Evolutionary conservation across 179 eudicot species (phyloP).

Genomic region (Patellifolia procumbens): DNA sequence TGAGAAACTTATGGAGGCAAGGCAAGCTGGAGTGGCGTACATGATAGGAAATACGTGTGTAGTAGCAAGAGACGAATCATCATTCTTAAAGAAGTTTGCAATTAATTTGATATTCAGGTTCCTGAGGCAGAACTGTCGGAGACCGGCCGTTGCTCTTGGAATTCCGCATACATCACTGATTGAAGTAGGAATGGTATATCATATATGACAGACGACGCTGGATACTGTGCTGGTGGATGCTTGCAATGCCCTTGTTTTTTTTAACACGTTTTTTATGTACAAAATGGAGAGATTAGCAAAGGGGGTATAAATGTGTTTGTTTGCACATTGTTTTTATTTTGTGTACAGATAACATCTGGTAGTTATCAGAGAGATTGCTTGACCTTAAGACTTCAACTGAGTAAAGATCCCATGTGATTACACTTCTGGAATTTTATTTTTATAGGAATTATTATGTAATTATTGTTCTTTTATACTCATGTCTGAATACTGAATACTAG

Average conservation of each 20-base stretch:
- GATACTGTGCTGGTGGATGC: background rate
- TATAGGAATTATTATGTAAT: background rate
- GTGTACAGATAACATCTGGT: constrained; percentile 8
- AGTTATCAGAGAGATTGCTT: background rate
- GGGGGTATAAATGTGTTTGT: background rate
- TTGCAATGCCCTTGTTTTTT: background rate
- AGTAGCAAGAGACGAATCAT: constrained; percentile 32
- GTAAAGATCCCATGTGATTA: background rate
- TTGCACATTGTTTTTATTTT: background rate
- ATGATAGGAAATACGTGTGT: constrained; percentile 43
- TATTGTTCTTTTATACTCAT: background rate
- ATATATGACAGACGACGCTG: constrained; percentile 11
- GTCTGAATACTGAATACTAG: background rate
- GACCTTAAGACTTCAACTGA: background rate
- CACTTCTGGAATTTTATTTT: background rate
- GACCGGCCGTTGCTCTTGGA: constrained; percentile 32
- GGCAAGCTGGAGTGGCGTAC: constrained; percentile 43
- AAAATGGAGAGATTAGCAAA: background rate
- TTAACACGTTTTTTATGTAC: constrained; percentile 7
- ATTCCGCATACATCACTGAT: constrained; percentile 44
- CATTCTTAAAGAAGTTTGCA: constrained; percentile 34
- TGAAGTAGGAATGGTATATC: constrained; percentile 48
- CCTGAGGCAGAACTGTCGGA: constrained; percentile 39
- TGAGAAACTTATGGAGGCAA: constrained; percentile 34
- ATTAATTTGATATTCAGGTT: constrained; percentile 34